Evolutionary conservation across 2,329 filamentous ascomycete genomes (phyloP).

Genomic region (Paraphoma sp.): DNA sequence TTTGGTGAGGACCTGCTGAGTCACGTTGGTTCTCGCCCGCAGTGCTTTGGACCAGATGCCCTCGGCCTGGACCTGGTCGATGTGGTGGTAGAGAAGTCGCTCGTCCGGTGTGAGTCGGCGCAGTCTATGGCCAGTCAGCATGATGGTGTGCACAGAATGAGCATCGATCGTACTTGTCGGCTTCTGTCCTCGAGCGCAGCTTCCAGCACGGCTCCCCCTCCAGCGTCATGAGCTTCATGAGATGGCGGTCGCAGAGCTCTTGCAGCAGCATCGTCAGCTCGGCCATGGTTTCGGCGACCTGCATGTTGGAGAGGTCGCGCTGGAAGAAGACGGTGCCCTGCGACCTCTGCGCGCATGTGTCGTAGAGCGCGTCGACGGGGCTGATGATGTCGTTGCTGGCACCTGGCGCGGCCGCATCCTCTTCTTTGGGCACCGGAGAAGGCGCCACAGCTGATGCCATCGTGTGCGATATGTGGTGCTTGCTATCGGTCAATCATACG

Average conservation of each 20-base stretch:
- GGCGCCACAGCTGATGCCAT: constrained; percentile 33
- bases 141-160: too few relatives aligned
- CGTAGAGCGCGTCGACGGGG: constrained; percentile 45
- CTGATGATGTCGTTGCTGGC: constrained; percentile 16
- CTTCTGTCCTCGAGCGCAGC: constrained; percentile 41
- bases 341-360: constrained; percentile 44
- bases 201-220: constrained; percentile 48
- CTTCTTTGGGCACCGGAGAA: constrained; percentile 25
- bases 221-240: constrained; percentile 47
- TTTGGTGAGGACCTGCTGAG: constrained; percentile 81
- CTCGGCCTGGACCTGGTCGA: constrained; percentile 83
- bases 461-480: constrained; percentile 2
- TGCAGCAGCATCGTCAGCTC: constrained; percentile 42
- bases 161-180: constrained; percentile 39
- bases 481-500: constrained; percentile 33
- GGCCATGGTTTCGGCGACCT: constrained; percentile 42
- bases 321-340: constrained; percentile 49
- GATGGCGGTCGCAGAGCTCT: constrained; percentile 42
- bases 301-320: constrained; percentile 47
- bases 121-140: constrained; percentile 39
- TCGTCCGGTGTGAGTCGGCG: constrained; percentile 69
- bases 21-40: constrained; percentile 79
- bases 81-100: constrained; percentile 83
- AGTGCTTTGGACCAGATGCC: constrained; percentile 93
- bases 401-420: constrained; percentile 14